A percentile compares a stretch with the other conserved stretches of the same genome.
These are phyloP conservation scores for Jacaranda copaia DNA, from an alignment of 257 asterid species.

Conservation along the genomic window DNA sequence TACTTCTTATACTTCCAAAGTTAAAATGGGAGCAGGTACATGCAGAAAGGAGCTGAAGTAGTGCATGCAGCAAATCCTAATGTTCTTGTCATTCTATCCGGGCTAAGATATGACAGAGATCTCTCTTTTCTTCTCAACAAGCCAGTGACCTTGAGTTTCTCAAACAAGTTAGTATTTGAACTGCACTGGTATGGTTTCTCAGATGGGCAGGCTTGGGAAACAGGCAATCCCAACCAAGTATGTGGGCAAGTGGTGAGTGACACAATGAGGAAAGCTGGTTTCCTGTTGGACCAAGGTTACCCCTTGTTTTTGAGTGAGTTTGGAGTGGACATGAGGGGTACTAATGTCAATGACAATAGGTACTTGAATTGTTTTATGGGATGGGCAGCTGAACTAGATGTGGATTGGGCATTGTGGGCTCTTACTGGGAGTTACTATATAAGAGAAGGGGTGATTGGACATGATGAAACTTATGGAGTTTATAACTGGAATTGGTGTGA, in stretches of 20 bases:
- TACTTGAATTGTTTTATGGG: constrained; percentile 87
- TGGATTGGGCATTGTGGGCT: constrained; percentile 95
- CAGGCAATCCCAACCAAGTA: constrained; percentile 75
- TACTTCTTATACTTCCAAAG: neutral
- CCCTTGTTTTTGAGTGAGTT: constrained; percentile 91
- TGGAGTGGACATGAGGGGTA: constrained; percentile 84
- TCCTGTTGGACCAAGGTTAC: constrained; percentile 81
- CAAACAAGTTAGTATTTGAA: constrained; percentile 73
- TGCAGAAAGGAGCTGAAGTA: constrained; percentile 90
- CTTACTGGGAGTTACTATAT: constrained; percentile 83
- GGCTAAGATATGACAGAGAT: constrained; percentile 72
- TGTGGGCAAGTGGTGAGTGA: constrained; percentile 67
- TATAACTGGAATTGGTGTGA: constrained; percentile 80
- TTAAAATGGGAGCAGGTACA: constrained; percentile 53
- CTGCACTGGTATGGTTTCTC: constrained; percentile 91
- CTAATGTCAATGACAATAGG: constrained; percentile 84
- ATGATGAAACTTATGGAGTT: constrained; percentile 79
- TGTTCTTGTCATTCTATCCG: constrained; percentile 77
- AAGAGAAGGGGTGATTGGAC: constrained; percentile 72
- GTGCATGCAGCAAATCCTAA: constrained; percentile 85
- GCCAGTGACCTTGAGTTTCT: constrained; percentile 60
- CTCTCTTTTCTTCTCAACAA: constrained; percentile 61
- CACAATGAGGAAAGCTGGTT: constrained; percentile 56
- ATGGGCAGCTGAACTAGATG: constrained; percentile 85
- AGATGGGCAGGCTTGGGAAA: constrained; percentile 70